Evolutionary conservation across 2,329 filamentous ascomycete species (phyloP).

Genomic region (Clonostachys byssicola): DNA sequence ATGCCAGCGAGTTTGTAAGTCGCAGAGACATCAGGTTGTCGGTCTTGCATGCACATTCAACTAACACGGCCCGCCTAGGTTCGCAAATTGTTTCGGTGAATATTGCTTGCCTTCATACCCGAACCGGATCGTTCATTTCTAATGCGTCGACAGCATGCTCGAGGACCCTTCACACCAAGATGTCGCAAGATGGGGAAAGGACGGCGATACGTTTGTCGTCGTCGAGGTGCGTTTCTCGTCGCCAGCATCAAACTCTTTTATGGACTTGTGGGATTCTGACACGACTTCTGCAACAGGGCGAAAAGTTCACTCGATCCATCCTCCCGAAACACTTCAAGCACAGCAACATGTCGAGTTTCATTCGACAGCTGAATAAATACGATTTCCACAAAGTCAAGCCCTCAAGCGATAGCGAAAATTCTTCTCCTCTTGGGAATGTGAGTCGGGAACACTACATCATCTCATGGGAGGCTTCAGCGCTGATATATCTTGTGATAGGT

Average conservation of each 20-base stretch:
- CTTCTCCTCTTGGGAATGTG: constrained; percentile 29
- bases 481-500: constrained; percentile 46
- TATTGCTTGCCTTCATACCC: constrained; percentile 9
- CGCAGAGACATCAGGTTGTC: neutral
- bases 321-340: constrained; percentile 99
- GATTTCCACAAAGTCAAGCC: constrained; percentile 94
- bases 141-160: constrained; percentile 57
- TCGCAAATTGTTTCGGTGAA: constrained; percentile 97
- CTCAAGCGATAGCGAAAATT: constrained; percentile 26
- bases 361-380: constrained; percentile 93
- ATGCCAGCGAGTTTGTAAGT: constrained; percentile 88
- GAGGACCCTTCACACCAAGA: constrained; percentile 90
- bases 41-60: constrained; percentile 9
- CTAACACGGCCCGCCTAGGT: constrained; percentile 52
- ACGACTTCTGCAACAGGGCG: constrained; percentile 57
- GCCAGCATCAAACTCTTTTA: constrained; percentile 6
- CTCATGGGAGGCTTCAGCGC: neutral
- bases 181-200: constrained; percentile 93
- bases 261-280: neutral
- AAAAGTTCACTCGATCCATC: constrained; percentile 96
- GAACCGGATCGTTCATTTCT: neutral
- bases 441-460: constrained; percentile 4
- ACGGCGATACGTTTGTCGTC: constrained; percentile 94
- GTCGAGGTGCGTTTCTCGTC: constrained; percentile 65
- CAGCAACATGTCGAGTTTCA: constrained; percentile 96